phyloP scores from a whole-genome alignment of 2,329 filamentous ascomycete genomes.

The Fusarium algeriense region DNA sequence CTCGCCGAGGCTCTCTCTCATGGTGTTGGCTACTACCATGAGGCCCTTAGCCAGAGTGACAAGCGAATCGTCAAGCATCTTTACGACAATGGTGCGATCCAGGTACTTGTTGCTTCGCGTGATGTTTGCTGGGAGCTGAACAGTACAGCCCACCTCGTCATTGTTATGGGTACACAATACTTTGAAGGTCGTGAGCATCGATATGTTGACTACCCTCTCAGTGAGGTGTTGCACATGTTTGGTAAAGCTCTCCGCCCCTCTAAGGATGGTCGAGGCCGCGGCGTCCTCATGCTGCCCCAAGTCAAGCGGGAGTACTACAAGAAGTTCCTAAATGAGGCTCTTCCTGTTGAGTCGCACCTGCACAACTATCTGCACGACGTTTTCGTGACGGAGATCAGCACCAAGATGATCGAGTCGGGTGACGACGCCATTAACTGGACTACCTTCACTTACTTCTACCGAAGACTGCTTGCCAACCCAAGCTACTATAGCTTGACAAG shows the following conservation, averaged over 20 bases:
- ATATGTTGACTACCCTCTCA: conserved; percentile 95
- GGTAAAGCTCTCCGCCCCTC: conserved; percentile 87
- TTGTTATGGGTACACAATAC: conserved; percentile 98
- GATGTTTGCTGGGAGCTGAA: conserved; percentile 98
- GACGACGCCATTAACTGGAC: conserved; percentile 99
- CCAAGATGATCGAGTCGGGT: conserved; percentile 92
- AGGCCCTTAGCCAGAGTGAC: conserved; percentile 88
- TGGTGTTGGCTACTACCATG: conserved; percentile 97
- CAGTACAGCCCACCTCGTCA: conserved; percentile 86
- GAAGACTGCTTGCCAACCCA: conserved; percentile 91
- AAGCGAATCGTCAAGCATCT: conserved; percentile 95
- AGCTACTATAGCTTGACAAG: conserved; percentile 94
- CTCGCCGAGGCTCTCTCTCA: conserved; percentile 91
- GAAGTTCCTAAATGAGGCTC: conserved; percentile 96
- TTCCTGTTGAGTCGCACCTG: conserved; percentile 94
- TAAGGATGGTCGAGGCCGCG: conserved; percentile 83
- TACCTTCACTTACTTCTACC: conserved; percentile 98
- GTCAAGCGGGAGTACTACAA: conserved; percentile 98
- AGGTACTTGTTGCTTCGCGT: conserved; percentile 80
- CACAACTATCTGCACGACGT: conserved; percentile 93
- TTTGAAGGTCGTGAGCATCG: conserved; percentile 97
- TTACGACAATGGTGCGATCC: conserved; percentile 89
- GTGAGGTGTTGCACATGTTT: conserved; percentile 97
- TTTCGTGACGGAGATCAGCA: conserved; percentile 97
- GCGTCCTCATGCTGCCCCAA: conserved; percentile 95